These are phyloP conservation scores for Scedosporium dehoogii DNA, from an alignment of 2,329 filamentous ascomycete species.

Conservation along the genomic window DNA sequence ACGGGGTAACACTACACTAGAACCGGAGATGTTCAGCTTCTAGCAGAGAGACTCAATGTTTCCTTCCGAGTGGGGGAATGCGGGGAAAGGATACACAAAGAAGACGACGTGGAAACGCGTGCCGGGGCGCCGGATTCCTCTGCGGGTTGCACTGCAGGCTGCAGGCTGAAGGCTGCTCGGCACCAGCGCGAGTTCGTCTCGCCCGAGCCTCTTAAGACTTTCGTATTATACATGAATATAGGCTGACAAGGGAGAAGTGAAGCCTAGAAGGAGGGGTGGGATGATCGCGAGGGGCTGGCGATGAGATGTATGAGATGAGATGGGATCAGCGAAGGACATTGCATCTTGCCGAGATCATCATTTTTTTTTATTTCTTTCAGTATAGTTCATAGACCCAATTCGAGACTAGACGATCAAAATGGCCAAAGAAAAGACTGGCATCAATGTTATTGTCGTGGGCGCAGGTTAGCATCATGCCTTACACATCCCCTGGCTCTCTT, in stretches of 20 bases:
- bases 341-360: neutral
- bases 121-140: too few relatives aligned
- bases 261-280: neutral
- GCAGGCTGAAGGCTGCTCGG: too few relatives aligned
- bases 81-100: neutral
- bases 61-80: neutral
- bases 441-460: constrained; percentile 7
- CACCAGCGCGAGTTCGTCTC: too few relatives aligned
- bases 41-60: neutral
- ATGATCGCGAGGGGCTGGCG: neutral
- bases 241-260: neutral
- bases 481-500: constrained; percentile 9
- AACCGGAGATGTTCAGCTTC: too few relatives aligned
- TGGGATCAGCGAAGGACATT: neutral
- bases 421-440: constrained; percentile 4
- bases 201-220: neutral
- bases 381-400: neutral
- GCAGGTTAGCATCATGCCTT: constrained; percentile 8
- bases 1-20: too few relatives aligned
- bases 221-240: neutral
- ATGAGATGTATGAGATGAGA: neutral
- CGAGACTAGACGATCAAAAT: neutral
- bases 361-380: neutral
- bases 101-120: too few relatives aligned
- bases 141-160: too few relatives aligned